Evolutionary conservation across 2,329 filamentous ascomycete species (phyloP).

Genomic region (Trichoderma oligosporum): DNA sequence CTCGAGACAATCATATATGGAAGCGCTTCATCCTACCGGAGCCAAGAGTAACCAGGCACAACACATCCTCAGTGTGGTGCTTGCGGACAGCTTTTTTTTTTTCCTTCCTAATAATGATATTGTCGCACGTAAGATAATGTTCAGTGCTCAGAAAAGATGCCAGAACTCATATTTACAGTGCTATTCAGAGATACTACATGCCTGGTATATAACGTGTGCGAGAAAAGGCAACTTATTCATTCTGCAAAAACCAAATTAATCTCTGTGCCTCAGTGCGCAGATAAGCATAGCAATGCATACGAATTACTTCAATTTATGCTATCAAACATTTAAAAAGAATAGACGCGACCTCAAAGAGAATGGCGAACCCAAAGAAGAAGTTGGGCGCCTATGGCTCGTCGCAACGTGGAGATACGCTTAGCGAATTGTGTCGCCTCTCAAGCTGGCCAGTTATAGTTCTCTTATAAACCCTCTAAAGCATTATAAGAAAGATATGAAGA

Average conservation of each 20-base stretch:
- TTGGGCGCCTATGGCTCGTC: not conserved
- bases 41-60: not conserved
- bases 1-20: not conserved
- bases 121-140: not conserved
- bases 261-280: conserved; percentile 15
- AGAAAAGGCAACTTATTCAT: not conserved
- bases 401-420: not conserved
- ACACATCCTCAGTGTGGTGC: not conserved
- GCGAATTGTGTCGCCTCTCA: not conserved
- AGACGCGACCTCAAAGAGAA: not conserved
- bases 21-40: not conserved
- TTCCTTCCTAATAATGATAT: not conserved
- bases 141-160: not conserved
- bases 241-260: not conserved
- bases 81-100: not conserved
- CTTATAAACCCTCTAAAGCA: not conserved
- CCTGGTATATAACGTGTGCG: not conserved
- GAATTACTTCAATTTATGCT: not conserved
- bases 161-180: not conserved
- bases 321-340: not conserved
- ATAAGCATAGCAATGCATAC: not conserved
- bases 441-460: not conserved
- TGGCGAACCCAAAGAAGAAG: not conserved
- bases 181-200: not conserved
- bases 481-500: not conserved